phyloP scores from a whole-genome alignment of 2,329 filamentous ascomycete genomes.

The Phyllosticta capitalensis region DNA sequence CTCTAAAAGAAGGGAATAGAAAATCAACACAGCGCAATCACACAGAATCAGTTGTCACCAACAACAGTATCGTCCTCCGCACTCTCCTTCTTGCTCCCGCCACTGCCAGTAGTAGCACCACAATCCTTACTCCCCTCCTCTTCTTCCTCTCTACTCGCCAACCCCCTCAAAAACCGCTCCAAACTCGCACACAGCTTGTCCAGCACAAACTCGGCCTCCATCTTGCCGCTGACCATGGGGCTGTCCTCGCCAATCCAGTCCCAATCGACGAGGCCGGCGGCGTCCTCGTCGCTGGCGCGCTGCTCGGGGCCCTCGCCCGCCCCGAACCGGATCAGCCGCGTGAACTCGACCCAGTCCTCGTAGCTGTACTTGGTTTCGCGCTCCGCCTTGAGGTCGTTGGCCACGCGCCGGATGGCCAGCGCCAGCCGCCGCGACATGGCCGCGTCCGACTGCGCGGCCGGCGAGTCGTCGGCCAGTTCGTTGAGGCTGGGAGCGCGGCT shows the following conservation, averaged over 20 bases:
- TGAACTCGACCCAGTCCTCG: constrained; percentile 79
- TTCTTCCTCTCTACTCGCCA: background rate
- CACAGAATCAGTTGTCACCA: background rate
- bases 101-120: background rate
- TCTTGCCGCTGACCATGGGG: constrained; percentile 54
- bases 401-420: constrained; percentile 58
- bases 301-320: constrained; percentile 14
- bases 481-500: constrained; percentile 27
- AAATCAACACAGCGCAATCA: background rate
- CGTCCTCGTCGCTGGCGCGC: constrained; percentile 37
- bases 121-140: background rate
- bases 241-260: constrained; percentile 64
- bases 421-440: constrained; percentile 55
- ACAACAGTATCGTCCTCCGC: background rate
- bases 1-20: background rate
- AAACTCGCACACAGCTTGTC: constrained; percentile 58
- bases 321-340: constrained; percentile 58
- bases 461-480: constrained; percentile 30
- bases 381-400: constrained; percentile 50
- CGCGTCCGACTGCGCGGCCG: constrained; percentile 32
- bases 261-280: constrained; percentile 55
- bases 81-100: background rate
- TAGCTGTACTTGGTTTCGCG: constrained; percentile 59
- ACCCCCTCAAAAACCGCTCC: constrained; percentile 21
- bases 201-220: constrained; percentile 58